These are phyloP conservation scores for Phylloporus scabripes DNA, from an alignment of 768 basidiomycete genomes.

Conservation along the genomic window DNA sequence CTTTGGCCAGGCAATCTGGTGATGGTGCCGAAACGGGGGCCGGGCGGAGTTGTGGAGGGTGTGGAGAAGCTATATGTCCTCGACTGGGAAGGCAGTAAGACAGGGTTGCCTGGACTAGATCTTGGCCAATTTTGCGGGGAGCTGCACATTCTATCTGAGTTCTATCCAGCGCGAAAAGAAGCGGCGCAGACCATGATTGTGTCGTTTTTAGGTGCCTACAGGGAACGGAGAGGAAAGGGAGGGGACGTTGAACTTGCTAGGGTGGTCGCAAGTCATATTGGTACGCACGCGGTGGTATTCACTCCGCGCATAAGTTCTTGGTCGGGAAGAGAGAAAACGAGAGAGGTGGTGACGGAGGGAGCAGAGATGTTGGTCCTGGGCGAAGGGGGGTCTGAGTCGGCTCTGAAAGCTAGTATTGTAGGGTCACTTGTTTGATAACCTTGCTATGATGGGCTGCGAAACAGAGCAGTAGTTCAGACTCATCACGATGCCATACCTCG, in stretches of 20 bases:
- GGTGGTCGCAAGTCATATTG: conserved; percentile 43
- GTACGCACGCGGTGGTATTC: conserved; percentile 48
- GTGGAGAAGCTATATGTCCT: conserved; percentile 44
- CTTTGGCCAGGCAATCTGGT: conserved; percentile 72
- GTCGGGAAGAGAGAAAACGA: conserved; percentile 44
- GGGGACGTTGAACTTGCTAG: conserved; percentile 29
- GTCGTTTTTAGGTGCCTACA: conserved; percentile 46
- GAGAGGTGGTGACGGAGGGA: conserved; percentile 48
- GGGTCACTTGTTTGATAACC: conserved; percentile 17
- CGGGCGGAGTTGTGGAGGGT: conserved; percentile 18
- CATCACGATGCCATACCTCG: conserved; percentile 21
- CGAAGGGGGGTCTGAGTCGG: conserved; percentile 22
- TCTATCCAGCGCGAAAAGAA: conserved; percentile 37
- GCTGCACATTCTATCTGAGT: conserved; percentile 45
- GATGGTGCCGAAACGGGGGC: conserved; percentile 32
- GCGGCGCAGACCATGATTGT: conserved; percentile 34
- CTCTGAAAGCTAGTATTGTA: conserved; percentile 28
- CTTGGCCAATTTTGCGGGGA: conserved; percentile 64
- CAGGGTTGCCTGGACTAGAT: conserved; percentile 53
- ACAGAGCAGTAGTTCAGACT: neutral
- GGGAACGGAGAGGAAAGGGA: conserved; percentile 13
- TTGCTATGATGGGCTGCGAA: neutral
- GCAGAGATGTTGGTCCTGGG: conserved; percentile 39
- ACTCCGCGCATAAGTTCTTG: conserved; percentile 44
- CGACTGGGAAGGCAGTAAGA: conserved; percentile 63